A percentile compares a stretch with the other conserved stretches of the same genome.
These are phyloP conservation scores for Rhinocladiella mackenziei DNA, from an alignment of 2,329 filamentous ascomycete genomes.

Conservation along the genomic window DNA sequence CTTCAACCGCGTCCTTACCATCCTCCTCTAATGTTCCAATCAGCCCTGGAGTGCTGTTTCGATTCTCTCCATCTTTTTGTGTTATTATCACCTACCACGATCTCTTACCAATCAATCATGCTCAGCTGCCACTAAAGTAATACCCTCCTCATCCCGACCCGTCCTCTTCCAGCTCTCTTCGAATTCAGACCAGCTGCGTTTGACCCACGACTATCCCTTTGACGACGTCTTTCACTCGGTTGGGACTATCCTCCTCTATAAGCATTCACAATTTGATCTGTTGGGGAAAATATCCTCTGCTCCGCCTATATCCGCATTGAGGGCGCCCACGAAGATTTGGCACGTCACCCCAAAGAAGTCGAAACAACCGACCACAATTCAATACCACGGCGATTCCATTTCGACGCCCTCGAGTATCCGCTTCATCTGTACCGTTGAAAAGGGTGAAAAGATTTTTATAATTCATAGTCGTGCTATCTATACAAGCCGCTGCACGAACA, in stretches of 20 bases:
- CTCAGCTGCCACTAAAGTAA: conserved; percentile 15
- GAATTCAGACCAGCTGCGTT: neutral
- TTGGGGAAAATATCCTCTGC: too few relatives aligned
- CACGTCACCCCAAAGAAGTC: neutral
- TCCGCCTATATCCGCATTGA: neutral
- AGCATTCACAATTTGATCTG: too few relatives aligned
- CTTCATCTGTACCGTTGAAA: neutral
- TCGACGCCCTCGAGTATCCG: too few relatives aligned
- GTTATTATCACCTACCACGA: conserved; percentile 18
- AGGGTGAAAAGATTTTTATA: too few relatives aligned
- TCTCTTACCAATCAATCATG: conserved; percentile 10
- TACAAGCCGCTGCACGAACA: neutral
- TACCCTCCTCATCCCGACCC: conserved; percentile 10
- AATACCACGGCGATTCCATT: too few relatives aligned
- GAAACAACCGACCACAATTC: neutral
- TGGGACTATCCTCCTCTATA: too few relatives aligned
- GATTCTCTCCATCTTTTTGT: conserved; percentile 22
- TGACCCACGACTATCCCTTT: neutral
- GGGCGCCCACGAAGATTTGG: neutral
- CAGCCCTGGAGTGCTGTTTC: conserved; percentile 28
- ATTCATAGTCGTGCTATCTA: neutral
- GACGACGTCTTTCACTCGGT: too few relatives aligned
- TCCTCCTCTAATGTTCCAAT: conserved; percentile 18
- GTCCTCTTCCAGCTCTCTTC: conserved; percentile 1
- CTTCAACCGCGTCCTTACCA: conserved; percentile 10